Base-by-base conservation (phyloP, 164 flowering plant genomes). In the Vitis labrusca region DNA sequence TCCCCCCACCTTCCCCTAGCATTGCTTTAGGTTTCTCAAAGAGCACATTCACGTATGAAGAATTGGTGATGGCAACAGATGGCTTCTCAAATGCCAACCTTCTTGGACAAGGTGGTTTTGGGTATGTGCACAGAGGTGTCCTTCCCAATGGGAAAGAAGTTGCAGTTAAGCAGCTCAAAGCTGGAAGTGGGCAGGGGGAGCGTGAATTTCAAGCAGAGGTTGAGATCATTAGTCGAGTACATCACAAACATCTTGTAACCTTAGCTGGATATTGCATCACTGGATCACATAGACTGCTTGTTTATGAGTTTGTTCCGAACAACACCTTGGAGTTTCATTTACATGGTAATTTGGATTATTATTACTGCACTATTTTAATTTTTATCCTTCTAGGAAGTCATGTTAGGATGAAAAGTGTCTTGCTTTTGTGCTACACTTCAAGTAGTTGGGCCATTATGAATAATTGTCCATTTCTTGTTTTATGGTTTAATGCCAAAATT, bases 41-140 rank as follows among this genome's bases (percentile, higher is more conserved):
- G 81, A 92, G 96, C 77, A 81, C 91, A 54, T 94, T 94, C 72
- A 83, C 91, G 2, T 88, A 87, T 65, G 97, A 94, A 67, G 99
- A 94, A 71, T 72, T 94, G 69, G 85, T 91, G 1, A 82, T 84
- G 86, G 99, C 99, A 19, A 94, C 99, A 1, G 84, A 92, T 76
- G 96, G 96, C 15, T 94, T 94, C 79, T 90, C 99, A 1, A 77
- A 90, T 67, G 91, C 94, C 29, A 91, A 94, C 71, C 88, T 94
- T 29, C 88, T 94, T 64, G 99, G 99, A 17, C 96, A 90, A 83
- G 99, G 98, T 76, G 99, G 99, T 49, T 94, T 94, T 85, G 99
- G 99, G 56, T 92, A 89, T 84, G 99, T 94, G 65, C 96, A 94
- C 75, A 85, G 71, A 70, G 99, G 99, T 47, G 69, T 92, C n/a